Base-by-base conservation (phyloP, 2,329 filamentous ascomycete genomes). In the Pseudogymnoascus sp. region DNA sequence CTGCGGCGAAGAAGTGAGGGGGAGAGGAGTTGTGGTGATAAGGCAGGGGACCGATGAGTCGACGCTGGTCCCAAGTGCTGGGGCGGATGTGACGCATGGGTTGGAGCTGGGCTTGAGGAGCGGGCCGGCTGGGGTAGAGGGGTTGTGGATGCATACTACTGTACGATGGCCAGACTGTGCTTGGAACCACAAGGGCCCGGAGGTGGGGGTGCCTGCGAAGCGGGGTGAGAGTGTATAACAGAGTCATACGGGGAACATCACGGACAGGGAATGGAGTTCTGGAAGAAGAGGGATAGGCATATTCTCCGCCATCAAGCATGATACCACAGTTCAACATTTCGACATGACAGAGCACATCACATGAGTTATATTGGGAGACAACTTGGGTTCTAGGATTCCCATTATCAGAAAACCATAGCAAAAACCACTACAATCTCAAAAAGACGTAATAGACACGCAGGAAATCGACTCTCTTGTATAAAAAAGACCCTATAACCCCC, bases 381-480 rank as follows among this genome's bases (percentile, higher is more conserved):
- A 7, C 13, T 33, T 33, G 48, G 29, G 29, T 33, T 55, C 48
- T 55, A 55, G 48, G 48, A 55, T 55, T 55, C 48, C 7, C 48
- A 55, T 55, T 55, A 55, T 55, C 44, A 55, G 27, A 51, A 31
- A 31, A 51, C 27, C 27, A 55, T 55, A 55, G 48, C 21, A 21
- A 55, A 55, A 55, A 17, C 15, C n/a, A 55, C 48, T 55, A 55
- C 29, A 55, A 55, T 55, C 48, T 55, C 29, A 55, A 42, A 29
- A 35, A 42, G 48, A 35, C 48, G 48, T 33, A 33, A 55, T 55
- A 33, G 48, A 55, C 48, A 55, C 48, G 48, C 48, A 55, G 29
- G 48, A 55, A 55, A 55, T 55, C 48, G 48, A 55, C 48, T 55
- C 48, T 55, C 48, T 55, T 55, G 48, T 55, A 55, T 55, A 55